phyloP scores from a whole-genome alignment of 2,329 filamentous ascomycete species.

The Plectosphaerella sp. region DNA sequence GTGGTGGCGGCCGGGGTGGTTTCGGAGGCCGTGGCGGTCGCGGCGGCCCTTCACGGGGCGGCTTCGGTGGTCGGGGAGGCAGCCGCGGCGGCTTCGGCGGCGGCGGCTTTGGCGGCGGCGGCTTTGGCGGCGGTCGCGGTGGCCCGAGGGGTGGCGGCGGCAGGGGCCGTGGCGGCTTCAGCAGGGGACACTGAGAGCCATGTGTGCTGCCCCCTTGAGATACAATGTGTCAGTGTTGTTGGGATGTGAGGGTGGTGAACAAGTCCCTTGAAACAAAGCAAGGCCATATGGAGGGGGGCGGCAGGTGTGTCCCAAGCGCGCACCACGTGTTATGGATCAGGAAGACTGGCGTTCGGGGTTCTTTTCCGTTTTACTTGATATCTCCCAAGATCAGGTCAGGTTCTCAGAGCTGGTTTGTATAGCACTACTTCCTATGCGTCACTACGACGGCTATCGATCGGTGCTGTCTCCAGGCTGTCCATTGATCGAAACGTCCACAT shows the following conservation, averaged over 20 bases:
- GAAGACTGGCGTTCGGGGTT: slow-evolving; percentile 3
- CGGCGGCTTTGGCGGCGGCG: slow-evolving; percentile 22
- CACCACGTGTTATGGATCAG: slow-evolving; percentile 1
- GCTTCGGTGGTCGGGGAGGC: slow-evolving; percentile 21
- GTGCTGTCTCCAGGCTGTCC: too few species aligned
- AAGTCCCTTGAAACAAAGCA: too few species aligned
- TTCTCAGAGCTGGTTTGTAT: neutral
- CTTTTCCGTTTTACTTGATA: slow-evolving; percentile 3
- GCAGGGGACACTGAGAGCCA: slow-evolving; percentile 4
- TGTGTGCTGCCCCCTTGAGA: too few species aligned
- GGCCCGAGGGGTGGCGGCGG: slow-evolving; percentile 5
- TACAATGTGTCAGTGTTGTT: too few species aligned
- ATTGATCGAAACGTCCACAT: too few species aligned
- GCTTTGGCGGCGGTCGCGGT: slow-evolving; percentile 13
- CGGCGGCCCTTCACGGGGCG: slow-evolving; percentile 26
- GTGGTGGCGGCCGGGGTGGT: slow-evolving; percentile 25
- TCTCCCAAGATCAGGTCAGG: slow-evolving; percentile 1
- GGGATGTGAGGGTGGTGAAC: too few species aligned
- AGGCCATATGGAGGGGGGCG: too few species aligned
- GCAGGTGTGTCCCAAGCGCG: neutral
- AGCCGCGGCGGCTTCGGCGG: slow-evolving; percentile 24
- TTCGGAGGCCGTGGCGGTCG: slow-evolving; percentile 36
- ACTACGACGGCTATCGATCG: too few species aligned
- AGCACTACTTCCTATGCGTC: too few species aligned
- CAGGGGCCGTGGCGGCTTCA: slow-evolving; percentile 11